Percentiles rank a stretch among this genome's conserved stretches.
phyloP scores from a whole-genome alignment of 257 asterid genomes.

The Solanum sitiens region DNA sequence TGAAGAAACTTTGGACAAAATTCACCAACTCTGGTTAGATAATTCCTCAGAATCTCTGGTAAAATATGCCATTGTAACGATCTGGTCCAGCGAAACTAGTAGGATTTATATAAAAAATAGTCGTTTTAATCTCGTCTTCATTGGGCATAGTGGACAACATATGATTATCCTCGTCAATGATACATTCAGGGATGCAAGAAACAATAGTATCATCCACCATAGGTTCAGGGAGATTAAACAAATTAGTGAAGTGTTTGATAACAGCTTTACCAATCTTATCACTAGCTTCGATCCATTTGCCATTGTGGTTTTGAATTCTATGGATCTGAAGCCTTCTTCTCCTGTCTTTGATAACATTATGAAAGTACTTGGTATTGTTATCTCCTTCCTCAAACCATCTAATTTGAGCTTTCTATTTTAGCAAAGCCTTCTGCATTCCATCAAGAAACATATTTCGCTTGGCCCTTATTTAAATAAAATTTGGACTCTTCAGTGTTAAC shows the following conservation, averaged over 20 bases:
- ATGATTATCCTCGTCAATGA: neutral
- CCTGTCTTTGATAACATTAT: neutral
- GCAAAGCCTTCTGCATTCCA: neutral
- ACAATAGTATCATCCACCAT: neutral
- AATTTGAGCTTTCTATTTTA: neutral
- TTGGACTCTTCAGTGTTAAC: neutral
- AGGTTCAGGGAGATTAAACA: neutral
- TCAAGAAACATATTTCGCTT: neutral
- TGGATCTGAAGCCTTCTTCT: neutral
- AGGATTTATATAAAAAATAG: neutral
- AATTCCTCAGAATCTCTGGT: neutral
- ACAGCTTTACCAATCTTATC: too few relatives aligned
- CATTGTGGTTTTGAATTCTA: too few relatives aligned
- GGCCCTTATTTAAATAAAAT: neutral
- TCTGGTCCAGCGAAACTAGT: neutral
- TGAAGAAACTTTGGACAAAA: neutral
- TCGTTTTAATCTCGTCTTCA: neutral
- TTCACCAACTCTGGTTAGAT: neutral
- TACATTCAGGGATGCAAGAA: neutral
- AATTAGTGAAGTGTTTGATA: too few relatives aligned
- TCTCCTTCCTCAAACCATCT: neutral
- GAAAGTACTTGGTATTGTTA: too few relatives aligned
- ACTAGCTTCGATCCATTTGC: rapidly evolving
- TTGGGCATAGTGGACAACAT: neutral
- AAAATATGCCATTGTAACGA: neutral